phyloP scores from a whole-genome alignment of 345 rosid genomes.

The Euphorbia tirucalli region DNA sequence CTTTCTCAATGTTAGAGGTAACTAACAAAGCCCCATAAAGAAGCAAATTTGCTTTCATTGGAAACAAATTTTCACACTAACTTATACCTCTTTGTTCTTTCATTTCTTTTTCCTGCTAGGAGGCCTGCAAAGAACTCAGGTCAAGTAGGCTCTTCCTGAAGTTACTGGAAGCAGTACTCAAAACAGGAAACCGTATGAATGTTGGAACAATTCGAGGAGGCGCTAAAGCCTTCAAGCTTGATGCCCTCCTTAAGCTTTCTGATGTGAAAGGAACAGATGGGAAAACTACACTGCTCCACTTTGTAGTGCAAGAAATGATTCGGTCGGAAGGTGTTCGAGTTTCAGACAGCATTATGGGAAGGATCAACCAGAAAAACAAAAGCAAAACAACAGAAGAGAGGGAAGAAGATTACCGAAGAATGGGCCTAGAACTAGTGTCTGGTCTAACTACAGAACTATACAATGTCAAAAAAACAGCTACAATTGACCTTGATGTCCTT shows the following conservation, averaged over 20 bases:
- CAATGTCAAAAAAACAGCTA: conserved; percentile 92
- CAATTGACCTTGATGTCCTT: conserved; percentile 80
- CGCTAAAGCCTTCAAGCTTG: conserved; percentile 93
- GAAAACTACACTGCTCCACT: conserved; percentile 81
- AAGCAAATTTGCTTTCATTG: background rate
- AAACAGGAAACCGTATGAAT: conserved; percentile 97
- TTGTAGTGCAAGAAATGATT: conserved; percentile 88
- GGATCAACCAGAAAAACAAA: conserved; percentile 60
- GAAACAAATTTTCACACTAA: too few species aligned
- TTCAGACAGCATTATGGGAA: conserved; percentile 89
- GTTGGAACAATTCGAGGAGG: conserved; percentile 96
- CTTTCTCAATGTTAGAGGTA: conserved; percentile 88
- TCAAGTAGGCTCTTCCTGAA: conserved; percentile 88
- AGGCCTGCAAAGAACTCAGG: conserved; percentile 94
- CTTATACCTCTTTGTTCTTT: background rate
- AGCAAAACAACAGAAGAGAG: conserved; percentile 57
- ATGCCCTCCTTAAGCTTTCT: conserved; percentile 83
- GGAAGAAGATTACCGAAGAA: conserved; percentile 84
- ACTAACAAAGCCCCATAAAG: conserved; percentile 10
- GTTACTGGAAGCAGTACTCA: conserved; percentile 85
- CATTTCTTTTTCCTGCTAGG: conserved; percentile 37
- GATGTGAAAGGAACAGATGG: conserved; percentile 96
- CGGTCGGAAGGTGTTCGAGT: conserved; percentile 86
- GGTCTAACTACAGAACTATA: conserved; percentile 76
- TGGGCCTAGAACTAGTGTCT: conserved; percentile 89